Evolutionary conservation across 257 asterid species (phyloP).

Genomic region (Coffea eugenioides): DNA sequence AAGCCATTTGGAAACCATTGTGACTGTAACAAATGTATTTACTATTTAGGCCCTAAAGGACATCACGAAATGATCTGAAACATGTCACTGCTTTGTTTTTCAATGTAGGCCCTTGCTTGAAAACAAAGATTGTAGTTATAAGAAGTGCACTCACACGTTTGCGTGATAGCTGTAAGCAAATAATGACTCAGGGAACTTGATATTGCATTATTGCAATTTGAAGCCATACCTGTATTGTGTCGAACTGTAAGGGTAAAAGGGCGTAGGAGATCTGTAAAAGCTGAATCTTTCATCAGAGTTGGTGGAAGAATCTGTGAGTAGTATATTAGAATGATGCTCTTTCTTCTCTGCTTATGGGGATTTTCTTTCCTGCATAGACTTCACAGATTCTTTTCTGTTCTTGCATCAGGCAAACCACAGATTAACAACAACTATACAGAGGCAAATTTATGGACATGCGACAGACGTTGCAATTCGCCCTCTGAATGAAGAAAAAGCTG

Average conservation of each 20-base stretch:
- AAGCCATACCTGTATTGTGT: background rate
- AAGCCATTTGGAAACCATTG: background rate
- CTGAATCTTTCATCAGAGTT: background rate
- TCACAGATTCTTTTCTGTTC: constrained; percentile 2
- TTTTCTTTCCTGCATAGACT: background rate
- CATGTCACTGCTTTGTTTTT: background rate
- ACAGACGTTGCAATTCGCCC: constrained; percentile 81
- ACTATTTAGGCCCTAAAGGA: background rate
- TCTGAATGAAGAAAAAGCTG: constrained; percentile 83
- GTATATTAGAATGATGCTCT: background rate
- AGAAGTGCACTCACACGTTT: background rate
- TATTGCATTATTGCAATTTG: background rate
- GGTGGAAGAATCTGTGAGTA: background rate
- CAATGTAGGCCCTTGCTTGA: background rate
- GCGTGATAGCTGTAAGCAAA: background rate
- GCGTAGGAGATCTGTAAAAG: background rate
- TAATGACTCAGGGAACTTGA: background rate
- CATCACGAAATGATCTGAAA: background rate
- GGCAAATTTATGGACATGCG: constrained; percentile 78
- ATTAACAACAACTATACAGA: constrained; percentile 64
- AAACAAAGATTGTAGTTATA: background rate
- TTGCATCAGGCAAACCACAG: constrained; percentile 73
- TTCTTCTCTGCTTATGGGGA: background rate
- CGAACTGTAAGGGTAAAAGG: background rate
- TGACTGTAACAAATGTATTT: background rate